Evolutionary conservation across 1,284 basidiomycete species (phyloP), one percentile per base, ranked within the genome.

Genomic region (Cryptococcus sp.): DNA sequence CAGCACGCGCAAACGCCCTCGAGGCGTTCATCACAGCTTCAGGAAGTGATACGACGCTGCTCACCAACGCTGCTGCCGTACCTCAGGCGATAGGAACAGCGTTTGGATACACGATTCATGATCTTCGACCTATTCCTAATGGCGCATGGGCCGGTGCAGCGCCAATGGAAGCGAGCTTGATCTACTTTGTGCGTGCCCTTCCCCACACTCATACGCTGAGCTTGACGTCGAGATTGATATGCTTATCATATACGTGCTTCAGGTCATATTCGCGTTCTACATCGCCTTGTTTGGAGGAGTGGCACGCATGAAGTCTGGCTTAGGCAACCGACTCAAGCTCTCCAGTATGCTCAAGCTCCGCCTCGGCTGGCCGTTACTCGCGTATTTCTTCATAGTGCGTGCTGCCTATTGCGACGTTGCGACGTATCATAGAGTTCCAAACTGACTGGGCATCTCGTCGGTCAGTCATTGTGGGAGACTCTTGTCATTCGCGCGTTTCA

Each of bases 241-340:
- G 22, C 19, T 26, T 17, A 47, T 16, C 25, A 29, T 29, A 4
- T 4, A 29, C 26, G 26, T 10, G 26, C 4, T 29, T 22, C 38
- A 68, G 66, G 55, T 73, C 50, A 75, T 74, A 55, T 69, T 75
- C 29, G 65, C 73, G 0, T 75, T 76, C 56, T 70, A 70, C 57
- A 50, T 74, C 19, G 61, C 65, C 11, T 48, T 75, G 34, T 72
- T 63, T 56, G 62, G 61, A 16, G 64, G 52, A 20, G 53, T 62
- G 1, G 63, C 62, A 16, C 43, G 72, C 16, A 64, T 66, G 56
- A 66, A 68, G 46, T 64, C 67, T n/a, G 66, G 65, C 11, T 48
- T 72, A 41, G 50, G 59, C 10, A 52, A 60, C 19, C 68, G 64
- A 37, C 54, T 74, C 20, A 65, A 44, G 10, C 67, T 69, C 44